A percentile compares a stretch with the other conserved stretches of the same genome.
These are phyloP conservation scores for Carallia brachiata DNA, from an alignment of 345 rosid species.

Conservation along the genomic window DNA sequence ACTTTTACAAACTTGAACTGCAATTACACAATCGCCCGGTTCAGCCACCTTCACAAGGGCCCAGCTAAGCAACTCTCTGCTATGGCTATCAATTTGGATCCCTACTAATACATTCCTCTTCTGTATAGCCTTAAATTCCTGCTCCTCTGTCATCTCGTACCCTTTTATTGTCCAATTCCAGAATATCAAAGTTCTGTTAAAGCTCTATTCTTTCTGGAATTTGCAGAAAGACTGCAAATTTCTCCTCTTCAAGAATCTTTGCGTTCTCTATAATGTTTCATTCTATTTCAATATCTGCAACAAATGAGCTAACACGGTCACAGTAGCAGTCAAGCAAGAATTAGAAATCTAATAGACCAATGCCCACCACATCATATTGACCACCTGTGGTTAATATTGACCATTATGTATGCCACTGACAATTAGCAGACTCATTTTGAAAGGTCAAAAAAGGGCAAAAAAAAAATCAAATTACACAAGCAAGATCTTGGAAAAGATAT, in stretches of 20 bases:
- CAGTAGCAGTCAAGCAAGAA: not conserved
- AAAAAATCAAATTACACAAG: not conserved
- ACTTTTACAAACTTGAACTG: conserved; percentile 63
- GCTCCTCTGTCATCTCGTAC: conserved; percentile 39
- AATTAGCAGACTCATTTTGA: conserved; percentile 18
- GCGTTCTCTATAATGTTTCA: conserved; percentile 15
- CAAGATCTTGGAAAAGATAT: conserved; percentile 9
- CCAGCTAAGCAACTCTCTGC: conserved; percentile 76
- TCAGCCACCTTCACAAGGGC: conserved; percentile 77
- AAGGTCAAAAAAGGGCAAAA: conserved; percentile 5
- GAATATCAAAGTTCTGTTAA: conserved; percentile 16
- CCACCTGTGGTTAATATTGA: not conserved
- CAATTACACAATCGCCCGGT: conserved; percentile 79
- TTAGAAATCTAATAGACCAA: not conserved
- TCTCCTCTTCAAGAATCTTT: conserved; percentile 10
- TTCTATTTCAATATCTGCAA: conserved; percentile 25
- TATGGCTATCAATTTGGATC: conserved; percentile 49
- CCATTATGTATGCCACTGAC: conserved; percentile 18
- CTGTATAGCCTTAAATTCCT: conserved; percentile 29
- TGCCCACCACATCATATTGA: not conserved
- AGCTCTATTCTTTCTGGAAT: conserved; percentile 11
- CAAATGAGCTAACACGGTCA: conserved; percentile 5
- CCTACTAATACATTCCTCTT: conserved; percentile 71
- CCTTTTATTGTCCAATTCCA: conserved; percentile 6
- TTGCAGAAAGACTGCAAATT: conserved; percentile 22